Evolutionary conservation across 192 early-diverging fungal genomes (phyloP).

Genomic region (Anaeromyces robustus): DNA sequence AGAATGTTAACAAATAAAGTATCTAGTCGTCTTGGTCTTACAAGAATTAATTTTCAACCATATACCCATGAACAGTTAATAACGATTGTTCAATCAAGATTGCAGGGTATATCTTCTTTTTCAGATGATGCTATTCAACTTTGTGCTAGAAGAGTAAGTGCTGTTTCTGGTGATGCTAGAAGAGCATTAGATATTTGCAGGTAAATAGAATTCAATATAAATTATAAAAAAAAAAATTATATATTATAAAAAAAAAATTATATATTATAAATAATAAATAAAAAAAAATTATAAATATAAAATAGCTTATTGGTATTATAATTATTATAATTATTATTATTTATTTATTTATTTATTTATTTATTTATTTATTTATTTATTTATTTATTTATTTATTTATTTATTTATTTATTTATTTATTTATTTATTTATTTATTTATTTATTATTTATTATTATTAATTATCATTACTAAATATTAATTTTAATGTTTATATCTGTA

Average conservation of each 20-base stretch:
- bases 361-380: too few species aligned
- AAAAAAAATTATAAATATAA: too few species aligned
- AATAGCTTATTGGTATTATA: too few species aligned
- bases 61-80: slow-evolving; percentile 76
- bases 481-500: neutral
- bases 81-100: slow-evolving; percentile 66
- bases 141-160: slow-evolving; percentile 87
- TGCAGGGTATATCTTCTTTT: slow-evolving; percentile 52
- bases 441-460: slow-evolving; percentile 8
- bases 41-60: slow-evolving; percentile 81
- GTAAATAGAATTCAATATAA: slow-evolving; percentile 11
- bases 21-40: slow-evolving; percentile 74
- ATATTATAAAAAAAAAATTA: too few species aligned
- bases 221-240: too few species aligned
- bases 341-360: too few species aligned
- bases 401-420: too few species aligned
- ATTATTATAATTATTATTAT: too few species aligned
- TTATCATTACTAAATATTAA: slow-evolving; percentile 10
- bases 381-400: too few species aligned
- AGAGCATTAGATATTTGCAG: slow-evolving; percentile 88
- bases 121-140: slow-evolving; percentile 75
- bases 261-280: too few species aligned
- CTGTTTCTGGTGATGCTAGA: slow-evolving; percentile 91
- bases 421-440: slow-evolving; percentile 1
- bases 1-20: slow-evolving; percentile 77